Evolutionary conservation across 441 rosid species (phyloP).

Genomic region (Jatropha podagrica): DNA sequence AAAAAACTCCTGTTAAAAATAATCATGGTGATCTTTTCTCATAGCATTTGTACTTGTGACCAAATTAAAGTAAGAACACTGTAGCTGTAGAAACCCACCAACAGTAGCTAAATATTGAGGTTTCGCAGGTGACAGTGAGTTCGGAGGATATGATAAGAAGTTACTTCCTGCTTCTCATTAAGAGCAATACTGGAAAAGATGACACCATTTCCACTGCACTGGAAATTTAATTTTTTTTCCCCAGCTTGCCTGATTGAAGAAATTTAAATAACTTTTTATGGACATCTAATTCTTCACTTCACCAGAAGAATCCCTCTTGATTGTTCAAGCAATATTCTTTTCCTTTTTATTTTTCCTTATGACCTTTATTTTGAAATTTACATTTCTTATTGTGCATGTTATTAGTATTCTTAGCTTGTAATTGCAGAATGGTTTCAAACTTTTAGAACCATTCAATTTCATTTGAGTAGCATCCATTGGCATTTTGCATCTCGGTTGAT

Average conservation of each 20-base stretch:
- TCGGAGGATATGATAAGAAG: not conserved
- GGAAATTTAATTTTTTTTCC: not conserved
- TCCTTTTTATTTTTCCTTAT: too few species aligned
- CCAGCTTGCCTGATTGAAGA: not conserved
- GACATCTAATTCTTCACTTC: not conserved
- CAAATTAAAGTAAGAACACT: too few species aligned
- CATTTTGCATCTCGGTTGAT: not conserved
- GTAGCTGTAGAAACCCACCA: not conserved
- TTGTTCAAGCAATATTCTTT: not conserved
- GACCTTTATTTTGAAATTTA: not conserved
- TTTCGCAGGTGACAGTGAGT: not conserved
- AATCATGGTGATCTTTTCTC: too few species aligned
- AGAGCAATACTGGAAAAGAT: not conserved
- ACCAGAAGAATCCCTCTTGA: not conserved
- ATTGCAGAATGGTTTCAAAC: not conserved
- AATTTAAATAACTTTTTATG: too few species aligned
- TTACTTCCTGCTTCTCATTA: not conserved
- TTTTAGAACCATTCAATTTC: not conserved
- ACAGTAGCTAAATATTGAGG: not conserved
- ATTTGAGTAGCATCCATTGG: too few species aligned
- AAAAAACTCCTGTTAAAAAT: too few species aligned
- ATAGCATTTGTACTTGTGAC: too few species aligned
- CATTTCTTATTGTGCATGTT: not conserved
- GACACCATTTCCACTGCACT: not conserved
- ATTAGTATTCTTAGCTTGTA: not conserved